Evolutionary conservation across 768 basidiomycete species (phyloP), one percentile per base, ranked within the genome.

Genomic region (Mycena rosella): DNA sequence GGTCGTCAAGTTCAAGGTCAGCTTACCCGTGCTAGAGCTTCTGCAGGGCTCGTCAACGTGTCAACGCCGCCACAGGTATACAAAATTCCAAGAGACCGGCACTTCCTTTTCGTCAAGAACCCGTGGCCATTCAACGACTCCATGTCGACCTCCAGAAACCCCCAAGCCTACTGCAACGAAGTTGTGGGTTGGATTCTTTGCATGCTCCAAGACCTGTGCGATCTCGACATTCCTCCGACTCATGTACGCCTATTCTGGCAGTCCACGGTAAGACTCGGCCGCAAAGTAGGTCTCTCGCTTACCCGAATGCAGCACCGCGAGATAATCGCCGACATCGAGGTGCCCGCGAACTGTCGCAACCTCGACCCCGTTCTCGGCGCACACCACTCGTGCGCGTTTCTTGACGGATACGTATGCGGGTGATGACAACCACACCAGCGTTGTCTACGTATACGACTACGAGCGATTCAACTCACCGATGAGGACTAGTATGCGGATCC

Each of bases 181-280:
- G 60, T 67, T 5, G 30, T 61, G 8, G 53, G 32, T 14, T 67
- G 65, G 65, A 2, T 67, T 1, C 49, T 27, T 5, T 38, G 24
- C 36, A 67, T 67, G 65, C 18, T 67, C 29, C 7, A 27, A 3
- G 65, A 67, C n/a, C 59, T 67, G 6, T 67, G 65, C 26, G 36
- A 40, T 9, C 20, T 38, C 10, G 47, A 55, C 3, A 48, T 67
- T 2, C 9, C 34, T 14, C 24, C 13, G 13, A 55, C 26, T 11
- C 6, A 61, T 0, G 22, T 67, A 0, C 14, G 7, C 1, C 30
- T 67, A 2, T 67, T 48, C 20, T 61, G 27, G 9, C 65, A 67
- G 22, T 61, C 53, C 1, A 61, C 65, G 3, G 65, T 67, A 15
- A n/a, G 38, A 40, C 26, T 38, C 14, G 18, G 27, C n/a, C 9